These are phyloP conservation scores for Luvunga scandens DNA, from an alignment of 345 rosid species.

Conservation along the genomic window DNA sequence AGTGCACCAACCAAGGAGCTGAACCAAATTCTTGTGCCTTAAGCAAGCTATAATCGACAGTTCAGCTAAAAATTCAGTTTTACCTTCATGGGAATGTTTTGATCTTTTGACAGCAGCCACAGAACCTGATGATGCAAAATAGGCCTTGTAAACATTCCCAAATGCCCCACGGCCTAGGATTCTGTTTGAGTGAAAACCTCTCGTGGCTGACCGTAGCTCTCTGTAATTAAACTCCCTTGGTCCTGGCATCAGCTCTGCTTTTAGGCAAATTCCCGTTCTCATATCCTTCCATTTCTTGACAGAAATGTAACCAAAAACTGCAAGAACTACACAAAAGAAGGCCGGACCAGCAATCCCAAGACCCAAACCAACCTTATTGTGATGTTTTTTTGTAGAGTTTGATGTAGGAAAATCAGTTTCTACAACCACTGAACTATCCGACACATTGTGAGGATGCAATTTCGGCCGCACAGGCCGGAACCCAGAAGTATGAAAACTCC, in stretches of 20 bases:
- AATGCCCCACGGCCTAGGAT: slow-evolving; percentile 85
- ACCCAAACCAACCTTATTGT: slow-evolving; percentile 55
- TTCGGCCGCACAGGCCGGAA: slow-evolving; percentile 55
- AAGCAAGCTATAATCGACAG: slow-evolving; percentile 79
- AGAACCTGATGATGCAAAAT: slow-evolving; percentile 49
- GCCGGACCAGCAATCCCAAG: slow-evolving; percentile 80
- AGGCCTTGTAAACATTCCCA: slow-evolving; percentile 84
- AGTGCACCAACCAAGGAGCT: slow-evolving; percentile 86
- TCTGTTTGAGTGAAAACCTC: slow-evolving; percentile 81
- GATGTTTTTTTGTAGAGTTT: slow-evolving; percentile 34
- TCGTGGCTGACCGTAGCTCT: slow-evolving; percentile 69
- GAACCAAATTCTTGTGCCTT: slow-evolving; percentile 93
- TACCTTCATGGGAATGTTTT: slow-evolving; percentile 77
- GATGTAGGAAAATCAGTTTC: slow-evolving; percentile 38
- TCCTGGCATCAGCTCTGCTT: slow-evolving; percentile 67
- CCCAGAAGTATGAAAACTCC: slow-evolving; percentile 77
- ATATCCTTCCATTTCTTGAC: slow-evolving; percentile 55
- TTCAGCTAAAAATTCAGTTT: slow-evolving; percentile 83
- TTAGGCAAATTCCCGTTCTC: slow-evolving; percentile 50
- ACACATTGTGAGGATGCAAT: slow-evolving; percentile 65
- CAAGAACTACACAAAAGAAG: slow-evolving; percentile 60
- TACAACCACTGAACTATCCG: slow-evolving; percentile 53
- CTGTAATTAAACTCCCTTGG: slow-evolving; percentile 71
- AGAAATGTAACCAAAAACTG: slow-evolving; percentile 58
- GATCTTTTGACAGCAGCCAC: slow-evolving; percentile 86